Evolutionary conservation across 371 early-diverging fungal genomes (phyloP).

Genomic region (Mortierella sp.): DNA sequence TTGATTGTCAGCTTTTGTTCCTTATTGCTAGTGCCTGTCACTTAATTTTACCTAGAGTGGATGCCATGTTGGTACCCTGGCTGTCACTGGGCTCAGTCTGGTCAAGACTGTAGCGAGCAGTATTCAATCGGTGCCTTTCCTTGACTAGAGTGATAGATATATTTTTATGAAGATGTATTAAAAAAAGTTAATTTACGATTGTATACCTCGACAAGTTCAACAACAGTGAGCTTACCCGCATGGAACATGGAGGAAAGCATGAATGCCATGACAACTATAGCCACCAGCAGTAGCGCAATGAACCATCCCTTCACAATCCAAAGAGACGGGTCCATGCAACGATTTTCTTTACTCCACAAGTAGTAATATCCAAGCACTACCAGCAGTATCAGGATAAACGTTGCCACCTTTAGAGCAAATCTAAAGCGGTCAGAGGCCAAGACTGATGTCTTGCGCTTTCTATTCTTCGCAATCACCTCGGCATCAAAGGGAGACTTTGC

Average conservation of each 20-base stretch:
- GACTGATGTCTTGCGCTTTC: conserved; percentile 10
- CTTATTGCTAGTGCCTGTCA: no score
- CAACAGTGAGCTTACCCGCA: conserved; percentile 6
- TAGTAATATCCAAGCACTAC: conserved; percentile 25
- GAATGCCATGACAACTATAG: conserved; percentile 8
- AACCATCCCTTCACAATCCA: conserved; percentile 37
- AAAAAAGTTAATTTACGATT: background rate
- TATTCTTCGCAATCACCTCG: background rate
- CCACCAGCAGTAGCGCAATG: conserved; percentile 17
- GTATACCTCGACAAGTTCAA: background rate
- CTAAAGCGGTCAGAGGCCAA: conserved; percentile 19
- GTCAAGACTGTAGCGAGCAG: background rate
- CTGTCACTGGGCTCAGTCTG: background rate
- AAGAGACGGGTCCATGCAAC: conserved; percentile 11
- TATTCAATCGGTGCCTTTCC: background rate
- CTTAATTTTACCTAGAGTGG: background rate
- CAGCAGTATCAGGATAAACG: conserved; percentile 6
- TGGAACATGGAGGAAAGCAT: conserved; percentile 22
- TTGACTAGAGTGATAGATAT: background rate
- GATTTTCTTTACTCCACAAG: conserved; percentile 26
- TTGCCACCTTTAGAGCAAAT: conserved; percentile 3
- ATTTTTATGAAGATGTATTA: no score
- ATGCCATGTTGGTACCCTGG: background rate
- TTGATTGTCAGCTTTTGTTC: no score
- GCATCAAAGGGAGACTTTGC: background rate